Percentiles rank a stretch among this genome's conserved stretches.
Conservation (phyloP, 352 stramenopile species). For the Pythium biforme region DNA sequence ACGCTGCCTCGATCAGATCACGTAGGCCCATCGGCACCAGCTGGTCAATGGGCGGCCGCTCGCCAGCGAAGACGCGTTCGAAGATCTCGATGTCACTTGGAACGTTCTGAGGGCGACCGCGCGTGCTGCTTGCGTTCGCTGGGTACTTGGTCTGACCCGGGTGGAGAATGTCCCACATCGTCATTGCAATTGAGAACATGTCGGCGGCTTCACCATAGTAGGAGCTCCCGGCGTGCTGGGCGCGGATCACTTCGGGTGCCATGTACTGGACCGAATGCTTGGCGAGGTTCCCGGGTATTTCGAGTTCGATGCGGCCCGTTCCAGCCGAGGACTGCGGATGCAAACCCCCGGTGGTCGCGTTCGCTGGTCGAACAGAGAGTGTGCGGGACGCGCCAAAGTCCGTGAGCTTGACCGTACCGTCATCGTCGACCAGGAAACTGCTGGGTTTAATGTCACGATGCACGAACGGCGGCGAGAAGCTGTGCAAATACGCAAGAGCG, state of each 20-base stretch:
- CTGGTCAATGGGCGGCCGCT: slow-evolving; percentile 37
- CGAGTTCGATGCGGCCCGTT: slow-evolving; percentile 29
- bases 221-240: slow-evolving; percentile 18
- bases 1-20: slow-evolving; percentile 51
- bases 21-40: slow-evolving; percentile 38
- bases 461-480: slow-evolving; percentile 51
- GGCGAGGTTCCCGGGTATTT: slow-evolving; percentile 53
- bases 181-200: slow-evolving; percentile 47
- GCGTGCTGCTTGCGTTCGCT: neutral
- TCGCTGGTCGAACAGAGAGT: neutral
- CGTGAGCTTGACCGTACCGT: slow-evolving; percentile 48
- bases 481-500: slow-evolving; percentile 51
- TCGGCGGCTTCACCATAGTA: slow-evolving; percentile 46
- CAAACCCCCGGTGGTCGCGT: neutral
- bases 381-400: slow-evolving; percentile 56
- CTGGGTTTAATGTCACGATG: slow-evolving; percentile 55
- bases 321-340: neutral
- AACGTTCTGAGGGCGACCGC: slow-evolving; percentile 5
- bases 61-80: slow-evolving; percentile 34
- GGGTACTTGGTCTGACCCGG: slow-evolving; percentile 47
- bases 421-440: slow-evolving; percentile 55
- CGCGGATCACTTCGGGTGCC: slow-evolving; percentile 50
- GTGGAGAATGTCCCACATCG: slow-evolving; percentile 52
- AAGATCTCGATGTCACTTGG: slow-evolving; percentile 34
- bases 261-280: slow-evolving; percentile 38